Base-by-base conservation (phyloP, 768 basidiomycete genomes). In the Tricholoma flavovirens region DNA sequence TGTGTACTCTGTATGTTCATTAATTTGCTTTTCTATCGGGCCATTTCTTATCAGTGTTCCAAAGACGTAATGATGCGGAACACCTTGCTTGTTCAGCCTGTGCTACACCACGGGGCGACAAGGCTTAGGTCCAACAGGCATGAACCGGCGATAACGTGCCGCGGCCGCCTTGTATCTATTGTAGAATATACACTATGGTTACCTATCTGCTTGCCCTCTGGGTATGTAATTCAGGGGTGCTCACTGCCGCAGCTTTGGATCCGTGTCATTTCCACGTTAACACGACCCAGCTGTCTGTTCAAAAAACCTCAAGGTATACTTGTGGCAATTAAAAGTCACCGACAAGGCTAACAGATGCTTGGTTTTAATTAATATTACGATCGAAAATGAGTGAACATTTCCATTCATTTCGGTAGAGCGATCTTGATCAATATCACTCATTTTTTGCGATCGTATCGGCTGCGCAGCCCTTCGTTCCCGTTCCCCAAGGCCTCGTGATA, bases 51-150 rank as follows among this genome's bases (percentile, higher is more conserved):
- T 59, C 42, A 63, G 40, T 46, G 48, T 9, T 58, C 36, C 42
- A 4, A 56, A 87, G 84, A 43, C 60, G 74, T 51, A 88, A 88
- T 59, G 64, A 80, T 32, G 66, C 72, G 9, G 67, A 63, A 15
- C 80, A 85, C 66, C 74, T 86, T 8, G 81, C 80, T 8, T 89
- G 87, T 63, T 77, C 81, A 36, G 84, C 76, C 1, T 89, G 87
- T 64, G 72, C 72, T 3, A 84, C 82, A 9, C 75, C 78, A 51
- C 73, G 75, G 53, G 80, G 82, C 24, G 61, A 64, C 51, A 35
- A 55, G n/a, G 54, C 21, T 49, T 63, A 56, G 57, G 43, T 14
- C 12, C n/a, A 55, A 36, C 14, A 33, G 40, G 11, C 26, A 21
- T 59, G 57, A 55, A 19, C 14, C 24, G 24, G 29, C 46, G 8